Evolutionary conservation across 352 stramenopile genomes (phyloP), one percentile per base, ranked within the genome.

Genomic region (Phytophthora cactorum): DNA sequence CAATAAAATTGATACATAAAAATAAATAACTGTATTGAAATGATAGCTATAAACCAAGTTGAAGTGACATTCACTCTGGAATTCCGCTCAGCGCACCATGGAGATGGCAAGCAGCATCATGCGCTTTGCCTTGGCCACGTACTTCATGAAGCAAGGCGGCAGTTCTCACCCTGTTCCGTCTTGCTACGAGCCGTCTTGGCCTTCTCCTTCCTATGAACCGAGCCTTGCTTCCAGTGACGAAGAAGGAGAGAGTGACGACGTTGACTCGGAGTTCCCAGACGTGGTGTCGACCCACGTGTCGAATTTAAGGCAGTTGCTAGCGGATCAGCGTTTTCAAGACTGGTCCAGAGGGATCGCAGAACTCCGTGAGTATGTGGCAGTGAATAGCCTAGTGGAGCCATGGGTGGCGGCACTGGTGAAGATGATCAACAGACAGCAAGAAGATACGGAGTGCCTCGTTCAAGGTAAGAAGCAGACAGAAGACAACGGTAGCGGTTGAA

Each of bases 101-200:
- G 70, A 81, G 52, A 68, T 72, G 59, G 62, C 57, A 14, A 71
- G 69, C 28, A 68, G 12, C 32, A 59, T 79, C 43, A 65, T 79
- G 61, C 71, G 75, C 41, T 82, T 82, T 50, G 75, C 72, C 25
- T 72, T 80, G 57, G 65, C 72, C 39, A 78, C 75, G 32, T 78
- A 78, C 51, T 68, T 78, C 22, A 72, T 82, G 68, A 80, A 78
- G 41, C 68, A 59, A 29, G 58, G 65, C 11, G 31, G 31, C 0
- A 15, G 14, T 56, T 46, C 22, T 29, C 47, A 6, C 38, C 32
- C 22, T 10, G 51, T 8, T 3, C 49, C 63, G 31, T 5, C 22
- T 25, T 41, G 11, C 17, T 7, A 59, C 14, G 43, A 46, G 3
- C 52, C 28, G 12, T 46, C 49, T 0, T 76, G 44, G 34, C 1